Percentiles rank a stretch among this genome's conserved stretches.
Conservation (phyloP, 2,329 filamentous ascomycete species). For the Colletotrichum higginsianum region DNA sequence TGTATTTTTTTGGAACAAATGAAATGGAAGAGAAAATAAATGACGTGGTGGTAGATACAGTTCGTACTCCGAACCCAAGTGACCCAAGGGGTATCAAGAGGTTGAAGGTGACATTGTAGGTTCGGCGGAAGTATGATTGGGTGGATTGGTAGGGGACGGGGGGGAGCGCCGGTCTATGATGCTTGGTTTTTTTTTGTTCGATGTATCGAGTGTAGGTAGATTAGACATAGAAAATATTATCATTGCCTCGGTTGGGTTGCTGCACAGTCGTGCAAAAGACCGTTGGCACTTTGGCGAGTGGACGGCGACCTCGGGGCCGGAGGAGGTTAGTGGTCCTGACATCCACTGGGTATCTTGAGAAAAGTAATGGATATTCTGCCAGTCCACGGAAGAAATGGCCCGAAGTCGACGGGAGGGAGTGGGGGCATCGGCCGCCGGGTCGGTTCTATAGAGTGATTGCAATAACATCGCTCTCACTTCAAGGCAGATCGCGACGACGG, state of each 20-base stretch:
- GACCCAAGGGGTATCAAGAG: slow-evolving; percentile 36
- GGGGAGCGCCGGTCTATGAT: slow-evolving; percentile 38
- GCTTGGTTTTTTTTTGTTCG: slow-evolving; percentile 23
- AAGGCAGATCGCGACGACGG: slow-evolving; percentile 56
- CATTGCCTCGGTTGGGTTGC: slow-evolving; percentile 30
- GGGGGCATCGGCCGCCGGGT: background rate
- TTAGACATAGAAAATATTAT: slow-evolving; percentile 43
- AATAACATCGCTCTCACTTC: slow-evolving; percentile 40
- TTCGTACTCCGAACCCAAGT: slow-evolving; percentile 34
- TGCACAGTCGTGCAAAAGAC: slow-evolving; percentile 35
- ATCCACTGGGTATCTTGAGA: slow-evolving; percentile 42
- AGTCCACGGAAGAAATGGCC: slow-evolving; percentile 32
- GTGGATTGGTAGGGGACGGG: slow-evolving; percentile 17
- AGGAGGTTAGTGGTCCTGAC: slow-evolving; percentile 13
- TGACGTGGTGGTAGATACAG: slow-evolving; percentile 39
- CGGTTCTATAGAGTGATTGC: background rate
- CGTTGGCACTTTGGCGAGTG: slow-evolving; percentile 13
- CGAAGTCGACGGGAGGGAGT: slow-evolving; percentile 13
- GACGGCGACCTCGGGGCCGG: slow-evolving; percentile 34
- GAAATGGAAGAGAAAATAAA: slow-evolving; percentile 15
- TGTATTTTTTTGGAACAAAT: slow-evolving; percentile 29
- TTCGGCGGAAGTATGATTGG: slow-evolving; percentile 24
- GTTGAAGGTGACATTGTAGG: slow-evolving; percentile 24
- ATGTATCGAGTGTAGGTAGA: slow-evolving; percentile 37
- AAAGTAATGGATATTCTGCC: slow-evolving; percentile 39